Conservation (phyloP, 306 rosid species). For the Cucurbita maxima region DNA sequence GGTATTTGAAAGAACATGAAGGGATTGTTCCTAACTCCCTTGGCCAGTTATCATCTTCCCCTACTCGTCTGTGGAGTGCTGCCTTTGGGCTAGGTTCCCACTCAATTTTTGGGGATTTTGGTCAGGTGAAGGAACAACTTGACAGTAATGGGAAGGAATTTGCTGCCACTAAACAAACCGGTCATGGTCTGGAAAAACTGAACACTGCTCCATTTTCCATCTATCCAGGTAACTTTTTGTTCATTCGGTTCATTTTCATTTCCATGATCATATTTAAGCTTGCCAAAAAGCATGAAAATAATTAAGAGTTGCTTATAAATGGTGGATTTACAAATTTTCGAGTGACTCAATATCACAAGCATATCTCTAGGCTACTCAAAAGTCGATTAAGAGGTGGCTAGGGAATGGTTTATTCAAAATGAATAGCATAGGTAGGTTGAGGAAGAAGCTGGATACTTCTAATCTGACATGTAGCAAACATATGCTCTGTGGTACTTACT, state of each 20-base stretch:
- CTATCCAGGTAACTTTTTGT: conserved; percentile 47
- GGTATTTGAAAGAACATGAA: conserved; percentile 54
- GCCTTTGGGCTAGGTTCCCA: conserved; percentile 36
- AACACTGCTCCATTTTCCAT: conserved; percentile 48
- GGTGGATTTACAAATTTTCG: background rate
- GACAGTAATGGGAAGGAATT: conserved; percentile 31
- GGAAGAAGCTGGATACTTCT: background rate
- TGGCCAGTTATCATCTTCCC: conserved; percentile 38
- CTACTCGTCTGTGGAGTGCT: conserved; percentile 63
- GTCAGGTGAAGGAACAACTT: conserved; percentile 38
- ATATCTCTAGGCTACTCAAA: background rate
- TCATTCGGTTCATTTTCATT: background rate
- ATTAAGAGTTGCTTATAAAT: background rate
- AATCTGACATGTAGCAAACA: background rate
- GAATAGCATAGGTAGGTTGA: background rate
- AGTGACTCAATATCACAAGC: background rate
- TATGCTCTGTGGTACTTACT: background rate
- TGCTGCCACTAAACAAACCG: conserved; percentile 25
- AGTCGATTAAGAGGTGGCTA: background rate
- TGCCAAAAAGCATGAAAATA: background rate
- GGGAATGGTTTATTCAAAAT: background rate
- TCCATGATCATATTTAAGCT: background rate
- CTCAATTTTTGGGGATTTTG: conserved; percentile 41
- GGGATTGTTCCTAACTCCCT: conserved; percentile 35
- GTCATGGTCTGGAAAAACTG: conserved; percentile 36